Conservation (phyloP, 2,329 filamentous ascomycete species). For the Coniochaeta sp. region DNA sequence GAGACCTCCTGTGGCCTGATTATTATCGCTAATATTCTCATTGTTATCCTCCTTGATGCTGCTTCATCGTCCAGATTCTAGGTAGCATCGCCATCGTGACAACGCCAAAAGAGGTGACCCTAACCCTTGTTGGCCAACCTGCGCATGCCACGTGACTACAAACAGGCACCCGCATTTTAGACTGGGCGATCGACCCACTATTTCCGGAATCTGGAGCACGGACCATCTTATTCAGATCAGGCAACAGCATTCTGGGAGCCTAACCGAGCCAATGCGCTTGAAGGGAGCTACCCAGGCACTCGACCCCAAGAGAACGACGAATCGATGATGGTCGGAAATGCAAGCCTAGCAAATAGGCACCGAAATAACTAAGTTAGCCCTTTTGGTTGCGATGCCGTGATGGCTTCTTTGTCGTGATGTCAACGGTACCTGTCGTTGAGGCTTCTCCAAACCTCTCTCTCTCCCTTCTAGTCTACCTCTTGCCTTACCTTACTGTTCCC, state of each 20-base stretch:
- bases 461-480: neutral
- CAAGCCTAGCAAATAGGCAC: conserved; percentile 10
- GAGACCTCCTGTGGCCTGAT: too few relatives aligned
- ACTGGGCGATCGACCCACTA: neutral
- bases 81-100: too few relatives aligned
- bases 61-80: too few relatives aligned
- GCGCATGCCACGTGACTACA: neutral
- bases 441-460: neutral
- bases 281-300: neutral
- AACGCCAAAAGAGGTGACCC: too few relatives aligned
- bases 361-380: conserved; percentile 16
- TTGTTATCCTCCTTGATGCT: too few relatives aligned
- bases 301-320: neutral
- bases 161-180: neutral
- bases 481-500: neutral
- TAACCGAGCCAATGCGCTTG: conserved; percentile 6
- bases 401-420: neutral
- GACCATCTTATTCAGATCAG: conserved; percentile 3
- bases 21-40: too few relatives aligned
- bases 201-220: neutral
- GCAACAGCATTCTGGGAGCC: conserved; percentile 12
- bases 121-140: too few relatives aligned
- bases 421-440: neutral
- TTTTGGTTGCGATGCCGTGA: neutral
- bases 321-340: neutral